Conservation (phyloP, 257 asterid species). For the Plantago major region DNA sequence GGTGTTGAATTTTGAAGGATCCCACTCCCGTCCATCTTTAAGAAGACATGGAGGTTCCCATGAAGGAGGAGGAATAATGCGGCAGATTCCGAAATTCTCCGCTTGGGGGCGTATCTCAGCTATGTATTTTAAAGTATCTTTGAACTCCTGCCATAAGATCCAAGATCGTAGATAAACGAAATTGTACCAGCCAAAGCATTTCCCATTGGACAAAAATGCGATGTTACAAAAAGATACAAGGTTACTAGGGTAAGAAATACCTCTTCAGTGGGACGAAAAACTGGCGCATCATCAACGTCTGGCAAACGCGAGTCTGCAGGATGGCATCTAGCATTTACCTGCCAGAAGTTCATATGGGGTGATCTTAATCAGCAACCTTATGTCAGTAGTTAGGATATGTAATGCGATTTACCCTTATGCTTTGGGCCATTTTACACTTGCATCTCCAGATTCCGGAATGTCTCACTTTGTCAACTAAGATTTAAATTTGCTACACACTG, state of each 20-base stretch:
- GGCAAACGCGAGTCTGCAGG: constrained; percentile 54
- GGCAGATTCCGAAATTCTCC: constrained; percentile 75
- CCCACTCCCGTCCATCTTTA: constrained; percentile 38
- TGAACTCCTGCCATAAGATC: constrained; percentile 68
- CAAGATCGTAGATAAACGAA: constrained; percentile 31
- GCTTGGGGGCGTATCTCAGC: constrained; percentile 55
- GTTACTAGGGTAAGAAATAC: constrained; percentile 32
- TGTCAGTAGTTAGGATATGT: background rate
- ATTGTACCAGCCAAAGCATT: constrained; percentile 23
- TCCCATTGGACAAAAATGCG: constrained; percentile 13
- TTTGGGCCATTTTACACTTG: no score
- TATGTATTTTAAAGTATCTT: constrained; percentile 63
- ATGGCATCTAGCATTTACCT: constrained; percentile 70
- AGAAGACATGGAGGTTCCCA: constrained; percentile 62
- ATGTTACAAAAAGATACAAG: constrained; percentile 12
- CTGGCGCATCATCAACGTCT: constrained; percentile 65
- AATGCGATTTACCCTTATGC: no score
- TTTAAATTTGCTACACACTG: background rate
- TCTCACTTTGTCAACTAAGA: background rate
- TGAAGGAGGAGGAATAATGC: constrained; percentile 86
- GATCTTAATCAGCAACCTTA: constrained; percentile 11
- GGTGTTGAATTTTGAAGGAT: constrained; percentile 46
- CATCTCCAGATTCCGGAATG: no score
- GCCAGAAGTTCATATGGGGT: constrained; percentile 19
- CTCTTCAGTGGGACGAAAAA: constrained; percentile 71